Conservation (phyloP, 495 filamentous ascomycete species). For the Alectoria sarmentosa region DNA sequence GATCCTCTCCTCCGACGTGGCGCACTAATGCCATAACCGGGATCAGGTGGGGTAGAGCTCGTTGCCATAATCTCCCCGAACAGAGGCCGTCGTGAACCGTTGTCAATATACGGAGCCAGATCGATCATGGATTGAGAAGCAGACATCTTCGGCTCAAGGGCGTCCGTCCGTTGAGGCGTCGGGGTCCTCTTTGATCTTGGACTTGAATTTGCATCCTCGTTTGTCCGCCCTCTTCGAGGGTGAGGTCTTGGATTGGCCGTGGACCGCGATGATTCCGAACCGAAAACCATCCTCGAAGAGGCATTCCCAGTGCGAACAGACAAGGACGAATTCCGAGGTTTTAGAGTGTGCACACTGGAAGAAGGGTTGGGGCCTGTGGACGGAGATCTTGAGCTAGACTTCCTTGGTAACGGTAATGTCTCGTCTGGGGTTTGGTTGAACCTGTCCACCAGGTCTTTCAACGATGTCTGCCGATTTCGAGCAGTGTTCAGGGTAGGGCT, state of each 20-base stretch:
- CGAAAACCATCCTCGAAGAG: not conserved
- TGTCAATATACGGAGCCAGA: slow-evolving; percentile 18
- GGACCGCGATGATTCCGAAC: not conserved
- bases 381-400: slow-evolving; percentile 30
- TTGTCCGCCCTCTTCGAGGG: slow-evolving; percentile 19
- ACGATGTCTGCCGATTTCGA: slow-evolving; percentile 43
- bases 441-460: slow-evolving; percentile 54
- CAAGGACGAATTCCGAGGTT: slow-evolving; percentile 30
- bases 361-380: slow-evolving; percentile 22
- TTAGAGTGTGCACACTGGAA: slow-evolving; percentile 11
- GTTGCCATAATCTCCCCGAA: slow-evolving; percentile 47
- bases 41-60: slow-evolving; percentile 33
- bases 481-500: slow-evolving; percentile 26
- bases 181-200: slow-evolving; percentile 17
- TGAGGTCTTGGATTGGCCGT: slow-evolving; percentile 13
- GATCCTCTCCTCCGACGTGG: slow-evolving; percentile 44
- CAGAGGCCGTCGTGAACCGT: slow-evolving; percentile 34
- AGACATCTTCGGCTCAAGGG: slow-evolving; percentile 10
- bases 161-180: slow-evolving; percentile 15
- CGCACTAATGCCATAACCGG: slow-evolving; percentile 37
- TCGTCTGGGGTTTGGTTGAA: slow-evolving; percentile 54
- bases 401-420: slow-evolving; percentile 42
- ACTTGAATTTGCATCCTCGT: slow-evolving; percentile 16
- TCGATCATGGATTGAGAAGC: slow-evolving; percentile 31
- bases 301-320: slow-evolving; percentile 12